Base-by-base conservation (phyloP, 2,329 filamentous ascomycete genomes). In the Davidsoniella neocaledoniae region DNA sequence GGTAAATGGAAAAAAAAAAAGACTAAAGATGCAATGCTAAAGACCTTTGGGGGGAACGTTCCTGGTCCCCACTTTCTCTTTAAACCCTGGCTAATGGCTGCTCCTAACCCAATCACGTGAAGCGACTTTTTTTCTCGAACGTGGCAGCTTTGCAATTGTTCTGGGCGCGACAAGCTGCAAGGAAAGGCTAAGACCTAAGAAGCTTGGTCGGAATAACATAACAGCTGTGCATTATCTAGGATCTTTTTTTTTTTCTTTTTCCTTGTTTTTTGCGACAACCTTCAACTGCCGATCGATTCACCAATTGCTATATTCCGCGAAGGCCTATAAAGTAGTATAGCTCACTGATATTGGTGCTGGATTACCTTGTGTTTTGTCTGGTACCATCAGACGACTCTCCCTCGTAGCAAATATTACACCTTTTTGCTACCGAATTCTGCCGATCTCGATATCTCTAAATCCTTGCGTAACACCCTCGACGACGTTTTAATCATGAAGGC, bases 401-500 rank as follows among this genome's bases (percentile, higher is more conserved):
- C 21, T 33, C 10, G 26, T 12, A 33, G 26, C 26, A 33, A 3
- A 33, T 12, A 33, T 33, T 10, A 12, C 26, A 8, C 5, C 8
- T 26, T 33, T 33, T 12, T 33, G 10, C 6, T 33, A 8, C 7
- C 7, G 26, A 33, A 29, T 9, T 9, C 26, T 8, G 26, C 26
- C 26, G 26, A 10, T 33, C 6, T 8, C 26, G 26, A 33, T 12
- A 33, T 29, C 8, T 45, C 26, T 29, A 45, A n/a, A 9, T 16
- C 16, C 12, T 45, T 45, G n/a, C 12, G 10, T 44, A 9, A 19
- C n/a, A 44, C 16, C 26, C 26, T 33, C 26, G 26, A 33, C 26
- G 5, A 33, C 26, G 2, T 33, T 42, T 21, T 40, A 14, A 53
- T n/a, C 17, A 81, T 81, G 77, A 75, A 72, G 63, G 62, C 69